Percentiles rank a stretch among this genome's conserved stretches.
Conservation (phyloP, 352 stramenopile species). For the Globisporangium ultimum region DNA sequence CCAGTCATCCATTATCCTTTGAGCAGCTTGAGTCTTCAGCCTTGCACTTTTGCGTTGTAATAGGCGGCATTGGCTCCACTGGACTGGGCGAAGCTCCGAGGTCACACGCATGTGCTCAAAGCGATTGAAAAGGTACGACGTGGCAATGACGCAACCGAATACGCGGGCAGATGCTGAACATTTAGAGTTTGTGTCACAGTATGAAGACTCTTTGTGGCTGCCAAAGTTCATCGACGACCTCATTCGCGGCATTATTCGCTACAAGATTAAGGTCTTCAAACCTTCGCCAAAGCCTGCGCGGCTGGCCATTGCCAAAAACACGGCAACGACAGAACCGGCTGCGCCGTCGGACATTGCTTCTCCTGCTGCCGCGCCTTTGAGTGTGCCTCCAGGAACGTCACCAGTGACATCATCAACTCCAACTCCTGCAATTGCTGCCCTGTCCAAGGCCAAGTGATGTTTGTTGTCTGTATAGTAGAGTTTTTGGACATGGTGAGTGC, state of each 20-base stretch:
- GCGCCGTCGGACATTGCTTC: not conserved
- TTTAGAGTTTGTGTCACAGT: slow-evolving; percentile 18
- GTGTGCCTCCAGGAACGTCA: not conserved
- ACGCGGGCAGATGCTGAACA: not conserved
- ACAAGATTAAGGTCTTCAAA: slow-evolving; percentile 78
- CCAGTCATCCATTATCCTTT: no score
- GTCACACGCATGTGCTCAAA: slow-evolving; percentile 38
- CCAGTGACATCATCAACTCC: no score
- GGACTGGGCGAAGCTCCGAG: slow-evolving; percentile 55
- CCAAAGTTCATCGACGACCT: slow-evolving; percentile 73
- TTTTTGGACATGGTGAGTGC: no score
- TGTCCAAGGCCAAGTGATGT: no score
- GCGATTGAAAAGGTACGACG: slow-evolving; percentile 48
- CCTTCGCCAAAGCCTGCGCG: slow-evolving; percentile 26
- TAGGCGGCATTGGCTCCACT: slow-evolving; percentile 38
- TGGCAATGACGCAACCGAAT: not conserved
- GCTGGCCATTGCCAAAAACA: slow-evolving; percentile 6
- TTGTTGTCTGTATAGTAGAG: no score
- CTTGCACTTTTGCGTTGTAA: no score
- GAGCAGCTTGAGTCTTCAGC: no score
- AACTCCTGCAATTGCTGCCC: no score
- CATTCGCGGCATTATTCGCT: slow-evolving; percentile 59
- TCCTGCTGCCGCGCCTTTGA: not conserved
- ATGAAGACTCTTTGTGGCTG: slow-evolving; percentile 59
- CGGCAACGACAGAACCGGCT: not conserved